phyloP scores from a whole-genome alignment of 2,329 filamentous ascomycete genomes.

The Aspergillus pseudoglaucus region DNA sequence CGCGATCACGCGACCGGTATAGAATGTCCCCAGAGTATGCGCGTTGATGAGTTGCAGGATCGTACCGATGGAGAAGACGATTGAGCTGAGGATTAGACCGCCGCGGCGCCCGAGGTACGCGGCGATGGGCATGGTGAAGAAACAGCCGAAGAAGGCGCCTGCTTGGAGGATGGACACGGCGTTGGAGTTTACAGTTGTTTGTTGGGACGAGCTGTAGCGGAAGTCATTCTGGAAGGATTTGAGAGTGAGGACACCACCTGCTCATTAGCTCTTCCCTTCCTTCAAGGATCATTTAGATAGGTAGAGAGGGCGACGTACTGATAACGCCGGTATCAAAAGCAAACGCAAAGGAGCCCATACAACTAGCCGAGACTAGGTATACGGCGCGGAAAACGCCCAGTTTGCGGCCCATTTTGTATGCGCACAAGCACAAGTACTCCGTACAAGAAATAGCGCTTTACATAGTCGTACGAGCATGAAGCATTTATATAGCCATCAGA shows the following conservation, averaged over 20 bases:
- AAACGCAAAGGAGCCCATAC: conserved; percentile 35
- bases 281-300: background rate
- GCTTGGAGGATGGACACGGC: conserved; percentile 45
- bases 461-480: background rate
- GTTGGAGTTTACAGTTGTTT: conserved; percentile 41
- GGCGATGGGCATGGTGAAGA: conserved; percentile 42
- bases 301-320: conserved; percentile 17
- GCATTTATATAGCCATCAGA: too few relatives aligned
- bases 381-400: conserved; percentile 30
- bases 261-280: background rate
- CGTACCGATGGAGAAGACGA: conserved; percentile 31
- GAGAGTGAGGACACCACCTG: conserved; percentile 42
- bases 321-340: conserved; percentile 36
- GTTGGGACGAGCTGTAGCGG: conserved; percentile 26
- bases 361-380: conserved; percentile 31
- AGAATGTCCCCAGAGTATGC: conserved; percentile 38
- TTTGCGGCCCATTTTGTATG: conserved; percentile 26
- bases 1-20: conserved; percentile 41
- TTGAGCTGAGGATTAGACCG: conserved; percentile 39
- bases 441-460: background rate
- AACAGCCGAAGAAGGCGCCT: conserved; percentile 47
- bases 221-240: conserved; percentile 39
- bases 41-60: conserved; percentile 44
- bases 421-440: background rate
- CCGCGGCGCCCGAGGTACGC: conserved; percentile 39